Evolutionary conservation across 192 early-diverging fungal species (phyloP).

Genomic region (Geranomyces michiganensis): DNA sequence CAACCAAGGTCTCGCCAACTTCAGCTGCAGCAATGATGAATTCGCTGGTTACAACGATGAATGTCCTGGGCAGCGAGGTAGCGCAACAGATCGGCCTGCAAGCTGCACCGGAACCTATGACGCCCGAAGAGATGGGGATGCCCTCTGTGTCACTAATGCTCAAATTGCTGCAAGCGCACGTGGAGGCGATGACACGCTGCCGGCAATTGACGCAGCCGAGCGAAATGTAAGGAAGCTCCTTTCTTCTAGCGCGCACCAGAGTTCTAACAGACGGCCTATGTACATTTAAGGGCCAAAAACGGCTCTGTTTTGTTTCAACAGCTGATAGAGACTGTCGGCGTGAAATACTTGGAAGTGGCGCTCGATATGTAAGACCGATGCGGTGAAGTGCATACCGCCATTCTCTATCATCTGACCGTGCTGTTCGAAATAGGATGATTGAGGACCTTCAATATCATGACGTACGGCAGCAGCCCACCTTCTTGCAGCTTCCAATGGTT

Average conservation of each 20-base stretch:
- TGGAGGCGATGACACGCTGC: constrained; percentile 67
- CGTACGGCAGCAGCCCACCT: constrained; percentile 66
- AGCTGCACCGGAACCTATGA: constrained; percentile 6
- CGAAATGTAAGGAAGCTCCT: constrained; percentile 50
- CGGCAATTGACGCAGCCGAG: constrained; percentile 71
- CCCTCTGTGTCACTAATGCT: constrained; percentile 39
- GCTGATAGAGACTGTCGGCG: constrained; percentile 78
- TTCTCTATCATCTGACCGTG: too few species aligned
- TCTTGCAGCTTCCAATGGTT: constrained; percentile 64
- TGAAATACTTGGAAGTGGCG: constrained; percentile 79
- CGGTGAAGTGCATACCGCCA: too few species aligned
- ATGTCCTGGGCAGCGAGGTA: constrained; percentile 24
- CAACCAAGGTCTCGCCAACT: constrained; percentile 29
- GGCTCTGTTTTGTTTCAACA: constrained; percentile 71
- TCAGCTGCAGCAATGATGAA: constrained; percentile 31
- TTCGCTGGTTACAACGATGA: constrained; percentile 31
- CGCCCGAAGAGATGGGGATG: constrained; percentile 40
- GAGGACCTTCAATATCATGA: constrained; percentile 62
- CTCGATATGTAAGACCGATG: constrained; percentile 79
- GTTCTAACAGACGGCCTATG: too few species aligned
- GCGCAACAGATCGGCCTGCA: constrained; percentile 31
- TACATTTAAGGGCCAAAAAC: constrained; percentile 71
- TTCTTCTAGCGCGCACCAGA: too few species aligned
- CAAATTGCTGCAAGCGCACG: constrained; percentile 39
- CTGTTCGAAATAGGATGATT: constrained; percentile 49